phyloP scores from a whole-genome alignment of 2,329 filamentous ascomycete species.

The Didymella lethalis region DNA sequence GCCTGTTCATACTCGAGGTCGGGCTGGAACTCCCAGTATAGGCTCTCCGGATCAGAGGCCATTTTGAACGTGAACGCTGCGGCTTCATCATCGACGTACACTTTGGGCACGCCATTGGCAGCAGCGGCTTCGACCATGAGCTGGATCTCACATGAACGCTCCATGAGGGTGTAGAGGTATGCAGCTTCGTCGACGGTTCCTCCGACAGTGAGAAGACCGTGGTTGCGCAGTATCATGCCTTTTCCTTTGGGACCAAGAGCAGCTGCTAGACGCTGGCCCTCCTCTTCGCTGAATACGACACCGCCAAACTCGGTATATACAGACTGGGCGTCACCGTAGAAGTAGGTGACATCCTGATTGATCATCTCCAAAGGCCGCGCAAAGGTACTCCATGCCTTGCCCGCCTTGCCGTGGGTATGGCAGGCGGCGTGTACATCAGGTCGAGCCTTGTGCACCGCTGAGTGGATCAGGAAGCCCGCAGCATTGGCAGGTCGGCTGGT shows the following conservation, averaged over 20 bases:
- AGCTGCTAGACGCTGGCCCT: constrained; percentile 69
- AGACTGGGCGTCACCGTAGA: constrained; percentile 68
- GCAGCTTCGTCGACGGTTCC: constrained; percentile 76
- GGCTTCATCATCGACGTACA: constrained; percentile 63
- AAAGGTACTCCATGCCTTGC: constrained; percentile 73
- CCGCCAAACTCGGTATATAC: constrained; percentile 72
- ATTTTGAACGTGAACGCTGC: constrained; percentile 63
- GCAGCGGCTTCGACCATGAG: constrained; percentile 72
- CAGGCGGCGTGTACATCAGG: constrained; percentile 72
- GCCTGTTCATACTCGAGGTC: constrained; percentile 58
- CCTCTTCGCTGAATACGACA: constrained; percentile 68
- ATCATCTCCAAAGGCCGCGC: constrained; percentile 73
- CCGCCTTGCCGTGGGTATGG: constrained; percentile 72
- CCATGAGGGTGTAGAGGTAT: constrained; percentile 73
- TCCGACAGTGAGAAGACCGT: constrained; percentile 75
- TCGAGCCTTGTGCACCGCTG: constrained; percentile 71
- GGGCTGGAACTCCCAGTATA: constrained; percentile 63
- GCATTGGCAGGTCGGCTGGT: constrained; percentile 67
- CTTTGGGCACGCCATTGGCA: constrained; percentile 60
- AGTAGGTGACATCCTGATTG: constrained; percentile 71
- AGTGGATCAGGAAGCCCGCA: constrained; percentile 75
- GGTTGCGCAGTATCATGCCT: constrained; percentile 72
- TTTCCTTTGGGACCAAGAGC: constrained; percentile 69
- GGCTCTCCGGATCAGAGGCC: constrained; percentile 56
- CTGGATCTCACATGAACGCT: constrained; percentile 73